These are phyloP conservation scores for Terfezia boudieri DNA, from an alignment of 495 filamentous ascomycete genomes.

Conservation along the genomic window DNA sequence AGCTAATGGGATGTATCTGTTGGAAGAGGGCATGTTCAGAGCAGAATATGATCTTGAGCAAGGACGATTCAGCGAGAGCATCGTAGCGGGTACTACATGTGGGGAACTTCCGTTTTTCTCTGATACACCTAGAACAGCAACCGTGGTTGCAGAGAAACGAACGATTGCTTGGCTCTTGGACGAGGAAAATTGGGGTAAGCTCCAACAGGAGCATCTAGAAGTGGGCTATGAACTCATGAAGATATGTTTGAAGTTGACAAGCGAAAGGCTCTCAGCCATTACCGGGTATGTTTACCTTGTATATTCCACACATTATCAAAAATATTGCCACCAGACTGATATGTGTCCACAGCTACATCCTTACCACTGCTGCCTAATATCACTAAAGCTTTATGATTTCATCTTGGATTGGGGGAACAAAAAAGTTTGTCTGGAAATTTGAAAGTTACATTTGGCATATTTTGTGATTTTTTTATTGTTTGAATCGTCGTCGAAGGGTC, in stretches of 20 bases:
- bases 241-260: constrained; percentile 43
- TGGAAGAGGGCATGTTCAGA: constrained; percentile 71
- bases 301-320: neutral
- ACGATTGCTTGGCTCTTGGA: constrained; percentile 66
- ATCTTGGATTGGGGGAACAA: too few species aligned
- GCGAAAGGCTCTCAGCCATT: constrained; percentile 33
- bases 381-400: constrained; percentile 1
- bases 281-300: constrained; percentile 34
- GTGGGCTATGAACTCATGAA: constrained; percentile 67
- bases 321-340: neutral
- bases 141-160: constrained; percentile 58
- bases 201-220: constrained; percentile 47
- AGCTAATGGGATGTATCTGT: constrained; percentile 59
- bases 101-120: constrained; percentile 93
- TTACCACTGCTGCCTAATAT: constrained; percentile 1
- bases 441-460: too few species aligned
- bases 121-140: constrained; percentile 66
- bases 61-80: constrained; percentile 69
- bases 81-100: constrained; percentile 84
- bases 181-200: constrained; percentile 38
- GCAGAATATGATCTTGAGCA: constrained; percentile 80
- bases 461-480: too few species aligned
- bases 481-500: too few species aligned
- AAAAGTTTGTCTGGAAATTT: too few species aligned
- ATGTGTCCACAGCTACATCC: neutral